A percentile compares a stretch with the other conserved stretches of the same genome.
Evolutionary conservation across 1,139 yeast species (phyloP).

Genomic region (Taphrina confusa): DNA sequence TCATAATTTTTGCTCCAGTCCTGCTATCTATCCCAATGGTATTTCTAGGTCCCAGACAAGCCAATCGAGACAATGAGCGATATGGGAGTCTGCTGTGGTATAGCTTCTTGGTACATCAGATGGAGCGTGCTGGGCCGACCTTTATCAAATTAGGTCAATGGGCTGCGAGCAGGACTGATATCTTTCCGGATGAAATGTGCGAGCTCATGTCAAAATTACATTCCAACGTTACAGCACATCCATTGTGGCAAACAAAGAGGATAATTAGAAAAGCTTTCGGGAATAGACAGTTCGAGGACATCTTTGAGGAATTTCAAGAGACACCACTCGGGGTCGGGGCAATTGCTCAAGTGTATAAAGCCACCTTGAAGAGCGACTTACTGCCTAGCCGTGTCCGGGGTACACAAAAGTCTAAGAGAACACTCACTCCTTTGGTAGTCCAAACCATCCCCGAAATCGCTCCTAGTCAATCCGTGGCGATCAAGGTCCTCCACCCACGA

Average conservation of each 20-base stretch:
- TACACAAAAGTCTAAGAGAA: conserved; percentile 7
- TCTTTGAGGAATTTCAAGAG: conserved; percentile 76
- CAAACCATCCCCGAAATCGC: conserved; percentile 41
- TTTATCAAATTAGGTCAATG: conserved; percentile 96
- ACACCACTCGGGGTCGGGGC: conserved; percentile 93
- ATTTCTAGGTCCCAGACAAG: conserved; percentile 57
- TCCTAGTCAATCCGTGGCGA: conserved; percentile 69
- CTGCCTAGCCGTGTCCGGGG: conserved; percentile 9
- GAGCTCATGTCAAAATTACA: conserved; percentile 74
- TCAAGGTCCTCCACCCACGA: conserved; percentile 87
- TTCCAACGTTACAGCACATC: conserved; percentile 78
- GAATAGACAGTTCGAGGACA: conserved; percentile 63
- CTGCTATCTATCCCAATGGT: conserved; percentile 65
- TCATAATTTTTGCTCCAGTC: conserved; percentile 70
- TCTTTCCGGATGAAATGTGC: conserved; percentile 79
- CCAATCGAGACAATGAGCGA: conserved; percentile 49
- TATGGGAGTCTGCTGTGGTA: conserved; percentile 76
- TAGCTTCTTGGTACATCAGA: conserved; percentile 60
- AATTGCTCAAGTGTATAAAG: conserved; percentile 86
- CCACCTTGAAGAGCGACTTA: conserved; percentile 52
- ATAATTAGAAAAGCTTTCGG: conserved; percentile 65
- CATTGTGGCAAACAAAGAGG: conserved; percentile 60
- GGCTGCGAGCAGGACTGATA: conserved; percentile 99
- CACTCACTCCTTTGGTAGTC: conserved; percentile 27
- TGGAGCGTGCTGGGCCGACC: conserved; percentile 90